Percentiles rank a stretch among this genome's conserved stretches.
These are phyloP conservation scores for Fusarium citri DNA, from an alignment of 2,329 filamentous ascomycete genomes.

Conservation along the genomic window DNA sequence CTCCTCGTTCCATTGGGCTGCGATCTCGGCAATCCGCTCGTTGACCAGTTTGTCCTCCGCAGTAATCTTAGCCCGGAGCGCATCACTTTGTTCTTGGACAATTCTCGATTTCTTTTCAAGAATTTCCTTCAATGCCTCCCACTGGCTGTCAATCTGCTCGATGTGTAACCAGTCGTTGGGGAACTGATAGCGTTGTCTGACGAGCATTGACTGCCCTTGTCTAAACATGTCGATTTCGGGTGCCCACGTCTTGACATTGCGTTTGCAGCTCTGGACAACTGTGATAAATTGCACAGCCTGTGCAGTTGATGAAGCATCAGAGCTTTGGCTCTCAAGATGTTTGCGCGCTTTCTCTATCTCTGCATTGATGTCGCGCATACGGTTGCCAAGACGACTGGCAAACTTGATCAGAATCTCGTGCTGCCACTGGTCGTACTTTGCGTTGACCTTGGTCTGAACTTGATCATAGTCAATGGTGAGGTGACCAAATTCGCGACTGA, in stretches of 20 bases:
- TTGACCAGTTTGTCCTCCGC: conserved; percentile 93
- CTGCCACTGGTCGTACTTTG: conserved; percentile 99
- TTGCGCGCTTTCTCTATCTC: conserved; percentile 92
- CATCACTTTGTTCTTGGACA: conserved; percentile 96
- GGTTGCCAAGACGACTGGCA: conserved; percentile 84
- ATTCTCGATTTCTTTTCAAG: conserved; percentile 93
- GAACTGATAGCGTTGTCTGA: conserved; percentile 93
- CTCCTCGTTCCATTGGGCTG: conserved; percentile 91
- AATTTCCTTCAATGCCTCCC: conserved; percentile 92
- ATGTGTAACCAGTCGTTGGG: conserved; percentile 94
- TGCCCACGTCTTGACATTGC: conserved; percentile 92
- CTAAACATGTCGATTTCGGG: conserved; percentile 96
- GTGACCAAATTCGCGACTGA: conserved; percentile 91
- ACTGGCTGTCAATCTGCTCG: conserved; percentile 95
- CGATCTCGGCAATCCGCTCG: conserved; percentile 88
- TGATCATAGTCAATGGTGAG: conserved; percentile 98
- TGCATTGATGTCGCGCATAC: conserved; percentile 91
- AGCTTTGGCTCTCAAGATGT: conserved; percentile 89
- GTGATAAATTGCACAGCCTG: conserved; percentile 99
- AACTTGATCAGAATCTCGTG: conserved; percentile 97
- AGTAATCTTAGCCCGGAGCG: conserved; percentile 90
- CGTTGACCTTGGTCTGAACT: conserved; percentile 97
- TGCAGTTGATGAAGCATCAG: conserved; percentile 94
- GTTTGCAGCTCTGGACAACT: conserved; percentile 94
- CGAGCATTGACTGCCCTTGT: conserved; percentile 92